Conservation (phyloP, 352 stramenopile species). For the Pythium diclinum region DNA sequence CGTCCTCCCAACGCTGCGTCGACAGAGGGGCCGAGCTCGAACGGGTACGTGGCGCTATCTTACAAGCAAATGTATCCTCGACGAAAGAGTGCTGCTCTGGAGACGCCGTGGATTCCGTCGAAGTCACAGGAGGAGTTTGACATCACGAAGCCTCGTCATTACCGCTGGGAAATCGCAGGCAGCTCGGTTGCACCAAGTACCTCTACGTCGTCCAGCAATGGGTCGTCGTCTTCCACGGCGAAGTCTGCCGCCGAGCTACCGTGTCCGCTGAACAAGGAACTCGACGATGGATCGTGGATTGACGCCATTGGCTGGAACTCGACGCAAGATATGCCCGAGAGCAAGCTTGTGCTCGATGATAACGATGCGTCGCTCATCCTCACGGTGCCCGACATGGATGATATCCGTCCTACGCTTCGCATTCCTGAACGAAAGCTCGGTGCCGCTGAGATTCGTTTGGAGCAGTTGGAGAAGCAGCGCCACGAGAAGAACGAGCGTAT, state of each 20-base stretch:
- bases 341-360: constrained; percentile 78
- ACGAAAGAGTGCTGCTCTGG: constrained; percentile 15
- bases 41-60: constrained; percentile 13
- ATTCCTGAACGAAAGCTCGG: constrained; percentile 82
- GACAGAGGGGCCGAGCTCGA: background rate
- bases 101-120: constrained; percentile 33
- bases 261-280: constrained; percentile 67
- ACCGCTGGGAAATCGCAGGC: constrained; percentile 68
- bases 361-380: constrained; percentile 81
- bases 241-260: constrained; percentile 14
- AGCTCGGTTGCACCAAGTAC: background rate
- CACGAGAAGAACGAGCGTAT: constrained; percentile 81
- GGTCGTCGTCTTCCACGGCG: background rate
- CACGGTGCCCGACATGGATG: constrained; percentile 72
- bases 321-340: constrained; percentile 76
- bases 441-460: constrained; percentile 64
- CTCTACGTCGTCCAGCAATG: background rate
- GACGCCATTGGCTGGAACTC: constrained; percentile 76
- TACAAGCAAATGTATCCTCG: constrained; percentile 33
- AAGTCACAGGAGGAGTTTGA: constrained; percentile 46
- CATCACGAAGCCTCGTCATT: constrained; percentile 70
- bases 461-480: constrained; percentile 71
- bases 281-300: constrained; percentile 73
- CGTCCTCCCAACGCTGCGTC: background rate
- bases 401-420: constrained; percentile 72